Percentiles rank a stretch among this genome's conserved stretches.
phyloP scores from a whole-genome alignment of 441 rosid species.

The Melastoma candidum region DNA sequence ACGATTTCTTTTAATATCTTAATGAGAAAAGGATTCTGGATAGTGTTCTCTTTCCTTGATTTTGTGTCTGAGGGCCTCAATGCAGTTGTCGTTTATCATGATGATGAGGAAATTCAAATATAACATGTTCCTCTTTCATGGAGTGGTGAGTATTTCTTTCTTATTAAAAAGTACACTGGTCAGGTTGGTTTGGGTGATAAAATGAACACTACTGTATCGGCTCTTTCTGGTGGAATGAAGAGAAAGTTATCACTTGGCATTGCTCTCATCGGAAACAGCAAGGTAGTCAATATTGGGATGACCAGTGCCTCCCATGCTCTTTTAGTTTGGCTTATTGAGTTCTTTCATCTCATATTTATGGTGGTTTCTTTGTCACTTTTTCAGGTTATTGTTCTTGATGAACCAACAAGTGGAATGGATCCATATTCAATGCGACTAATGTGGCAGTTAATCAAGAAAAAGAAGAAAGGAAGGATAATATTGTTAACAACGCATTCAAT shows the following conservation, averaged over 20 bases:
- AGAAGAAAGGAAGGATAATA: constrained; percentile 85
- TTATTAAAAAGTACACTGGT: constrained; percentile 4
- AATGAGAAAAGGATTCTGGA: too few relatives aligned
- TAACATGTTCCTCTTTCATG: too few relatives aligned
- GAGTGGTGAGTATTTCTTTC: too few relatives aligned
- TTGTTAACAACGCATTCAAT: constrained; percentile 95
- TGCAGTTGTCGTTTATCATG: too few relatives aligned
- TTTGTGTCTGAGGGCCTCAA: too few relatives aligned
- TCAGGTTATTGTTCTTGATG: constrained; percentile 95
- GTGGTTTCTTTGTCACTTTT: constrained; percentile 16
- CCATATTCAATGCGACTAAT: constrained; percentile 99
- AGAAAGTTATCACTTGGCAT: constrained; percentile 94
- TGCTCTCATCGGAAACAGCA: constrained; percentile 89
- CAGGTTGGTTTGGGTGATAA: constrained; percentile 99
- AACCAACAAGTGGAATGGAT: constrained; percentile 99
- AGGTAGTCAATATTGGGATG: constrained; percentile 34
- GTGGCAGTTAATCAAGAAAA: constrained; percentile 95
- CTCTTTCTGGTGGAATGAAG: constrained; percentile 99
- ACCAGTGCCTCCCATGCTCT: constrained; percentile 4
- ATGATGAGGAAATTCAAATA: too few relatives aligned
- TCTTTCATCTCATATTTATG: neutral
- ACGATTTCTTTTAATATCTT: too few relatives aligned
- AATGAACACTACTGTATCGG: constrained; percentile 58
- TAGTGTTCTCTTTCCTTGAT: too few relatives aligned
- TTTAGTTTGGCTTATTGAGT: constrained; percentile 14